Percentiles rank a stretch among this genome's conserved stretches.
Evolutionary conservation across 495 filamentous ascomycete species (phyloP).

Genomic region (Mycothermus thermophilus): DNA sequence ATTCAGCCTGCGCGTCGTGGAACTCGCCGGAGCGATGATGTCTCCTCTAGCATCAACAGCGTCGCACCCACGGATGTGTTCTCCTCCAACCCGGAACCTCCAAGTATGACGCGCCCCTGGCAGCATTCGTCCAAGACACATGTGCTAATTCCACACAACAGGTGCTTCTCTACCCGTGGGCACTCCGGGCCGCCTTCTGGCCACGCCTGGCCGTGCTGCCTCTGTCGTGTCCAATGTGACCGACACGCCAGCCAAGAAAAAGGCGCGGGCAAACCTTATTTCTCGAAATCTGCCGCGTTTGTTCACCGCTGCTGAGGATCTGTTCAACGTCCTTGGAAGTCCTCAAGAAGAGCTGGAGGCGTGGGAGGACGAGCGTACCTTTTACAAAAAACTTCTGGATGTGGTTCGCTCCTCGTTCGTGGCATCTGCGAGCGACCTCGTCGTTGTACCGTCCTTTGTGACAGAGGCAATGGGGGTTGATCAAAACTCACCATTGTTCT

Average conservation of each 20-base stretch:
- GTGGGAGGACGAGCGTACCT: constrained; percentile 4
- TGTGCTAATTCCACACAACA: too few relatives aligned
- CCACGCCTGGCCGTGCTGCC: neutral
- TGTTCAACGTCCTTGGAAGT: constrained; percentile 8
- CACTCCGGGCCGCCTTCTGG: neutral
- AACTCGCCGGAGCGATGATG: constrained; percentile 7
- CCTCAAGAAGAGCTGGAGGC: neutral
- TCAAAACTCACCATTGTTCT: neutral
- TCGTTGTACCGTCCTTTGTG: constrained; percentile 9
- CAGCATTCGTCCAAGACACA: too few relatives aligned
- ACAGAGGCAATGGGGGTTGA: constrained; percentile 4
- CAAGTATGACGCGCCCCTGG: too few relatives aligned
- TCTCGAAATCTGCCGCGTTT: constrained; percentile 4
- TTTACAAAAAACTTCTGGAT: constrained; percentile 1
- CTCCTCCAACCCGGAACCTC: constrained; percentile 8
- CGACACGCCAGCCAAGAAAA: constrained; percentile 5
- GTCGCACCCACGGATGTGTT: constrained; percentile 2
- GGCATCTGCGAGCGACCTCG: neutral
- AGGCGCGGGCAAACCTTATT: constrained; percentile 6
- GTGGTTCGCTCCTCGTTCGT: constrained; percentile 7
- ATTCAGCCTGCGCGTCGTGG: constrained; percentile 7
- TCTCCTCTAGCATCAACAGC: constrained; percentile 9
- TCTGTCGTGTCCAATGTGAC: neutral
- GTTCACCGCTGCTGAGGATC: constrained; percentile 5
- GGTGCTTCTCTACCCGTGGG: neutral